phyloP scores from a whole-genome alignment of 2,329 filamentous ascomycete genomes.

The Colletotrichum tropicale region DNA sequence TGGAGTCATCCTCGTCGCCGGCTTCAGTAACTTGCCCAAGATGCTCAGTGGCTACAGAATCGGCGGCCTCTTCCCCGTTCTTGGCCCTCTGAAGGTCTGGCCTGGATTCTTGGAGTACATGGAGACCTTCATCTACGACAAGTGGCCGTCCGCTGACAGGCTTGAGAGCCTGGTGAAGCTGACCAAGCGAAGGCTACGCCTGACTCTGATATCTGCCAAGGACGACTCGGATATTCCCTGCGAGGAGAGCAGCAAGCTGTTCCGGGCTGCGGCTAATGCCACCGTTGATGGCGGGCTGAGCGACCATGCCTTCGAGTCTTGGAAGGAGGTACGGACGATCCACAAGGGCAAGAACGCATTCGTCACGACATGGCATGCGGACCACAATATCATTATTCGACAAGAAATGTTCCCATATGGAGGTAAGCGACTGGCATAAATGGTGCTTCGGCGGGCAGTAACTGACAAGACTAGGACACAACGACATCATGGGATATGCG shows the following conservation, averaged over 20 bases:
- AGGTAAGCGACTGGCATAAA: slow-evolving; percentile 43
- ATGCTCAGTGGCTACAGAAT: slow-evolving; percentile 81
- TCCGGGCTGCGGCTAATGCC: slow-evolving; percentile 62
- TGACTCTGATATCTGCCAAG: slow-evolving; percentile 79
- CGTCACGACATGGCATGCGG: slow-evolving; percentile 47
- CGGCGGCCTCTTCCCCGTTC: slow-evolving; percentile 76
- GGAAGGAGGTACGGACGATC: slow-evolving; percentile 51
- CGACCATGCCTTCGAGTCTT: slow-evolving; percentile 41
- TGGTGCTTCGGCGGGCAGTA: not conserved
- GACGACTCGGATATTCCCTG: slow-evolving; percentile 86
- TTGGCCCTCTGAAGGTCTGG: slow-evolving; percentile 75
- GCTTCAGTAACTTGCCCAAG: slow-evolving; percentile 76
- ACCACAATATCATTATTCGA: slow-evolving; percentile 52
- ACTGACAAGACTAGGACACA: slow-evolving; percentile 61
- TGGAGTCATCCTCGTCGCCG: slow-evolving; percentile 78
- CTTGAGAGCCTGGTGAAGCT: slow-evolving; percentile 60
- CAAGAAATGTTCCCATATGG: slow-evolving; percentile 61
- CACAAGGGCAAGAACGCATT: slow-evolving; percentile 51
- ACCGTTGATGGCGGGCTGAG: slow-evolving; percentile 40
- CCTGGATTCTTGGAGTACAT: slow-evolving; percentile 68
- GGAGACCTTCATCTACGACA: slow-evolving; percentile 71
- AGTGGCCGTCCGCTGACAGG: slow-evolving; percentile 76
- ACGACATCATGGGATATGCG: slow-evolving; percentile 69
- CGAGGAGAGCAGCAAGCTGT: slow-evolving; percentile 69
- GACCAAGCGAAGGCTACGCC: slow-evolving; percentile 59